Conservation (phyloP, 2,329 filamentous ascomycete species). For the Coniochaeta sp. region DNA sequence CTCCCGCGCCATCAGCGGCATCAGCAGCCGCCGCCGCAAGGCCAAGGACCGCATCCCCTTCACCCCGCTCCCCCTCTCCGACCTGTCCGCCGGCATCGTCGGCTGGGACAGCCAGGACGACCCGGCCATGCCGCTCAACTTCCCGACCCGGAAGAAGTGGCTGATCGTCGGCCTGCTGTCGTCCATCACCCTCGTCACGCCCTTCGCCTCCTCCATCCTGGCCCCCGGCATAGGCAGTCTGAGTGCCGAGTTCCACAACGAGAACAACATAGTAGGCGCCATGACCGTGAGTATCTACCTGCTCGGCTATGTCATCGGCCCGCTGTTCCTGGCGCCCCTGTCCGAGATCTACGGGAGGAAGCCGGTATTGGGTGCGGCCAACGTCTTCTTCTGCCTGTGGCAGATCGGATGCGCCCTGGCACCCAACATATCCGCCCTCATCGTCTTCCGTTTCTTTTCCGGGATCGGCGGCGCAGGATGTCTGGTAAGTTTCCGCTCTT, state of each 20-base stretch:
- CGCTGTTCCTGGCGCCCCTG: conserved; percentile 48
- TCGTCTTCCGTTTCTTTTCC: conserved; percentile 51
- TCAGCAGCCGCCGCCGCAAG: conserved; percentile 16
- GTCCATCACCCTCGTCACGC: conserved; percentile 56
- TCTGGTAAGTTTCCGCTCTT: conserved; percentile 19
- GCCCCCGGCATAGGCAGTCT: conserved; percentile 38
- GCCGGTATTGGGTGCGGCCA: conserved; percentile 47
- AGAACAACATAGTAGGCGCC: conserved; percentile 32
- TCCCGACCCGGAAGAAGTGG: conserved; percentile 49
- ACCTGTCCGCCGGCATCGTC: conserved; percentile 45
- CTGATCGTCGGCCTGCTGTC: conserved; percentile 46
- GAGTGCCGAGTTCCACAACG: conserved; percentile 35
- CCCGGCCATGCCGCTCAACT: conserved; percentile 51
- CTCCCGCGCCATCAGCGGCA: conserved; percentile 18
- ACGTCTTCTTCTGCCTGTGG: conserved; percentile 53
- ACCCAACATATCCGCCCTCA: conserved; percentile 42
- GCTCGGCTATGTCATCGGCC: conserved; percentile 50
- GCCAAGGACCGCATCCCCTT: conserved; percentile 22
- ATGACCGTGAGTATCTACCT: conserved; percentile 56
- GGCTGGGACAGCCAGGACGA: conserved; percentile 55
- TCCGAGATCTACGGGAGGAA: conserved; percentile 59
- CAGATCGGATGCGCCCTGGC: conserved; percentile 58
- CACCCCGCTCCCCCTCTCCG: conserved; percentile 34
- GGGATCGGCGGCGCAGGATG: conserved; percentile 50
- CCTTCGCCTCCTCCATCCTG: conserved; percentile 56